Percentiles rank a stretch among this genome's conserved stretches.
phyloP scores from a whole-genome alignment of 805 yeast species.

The Jamesozyma hellenica region DNA sequence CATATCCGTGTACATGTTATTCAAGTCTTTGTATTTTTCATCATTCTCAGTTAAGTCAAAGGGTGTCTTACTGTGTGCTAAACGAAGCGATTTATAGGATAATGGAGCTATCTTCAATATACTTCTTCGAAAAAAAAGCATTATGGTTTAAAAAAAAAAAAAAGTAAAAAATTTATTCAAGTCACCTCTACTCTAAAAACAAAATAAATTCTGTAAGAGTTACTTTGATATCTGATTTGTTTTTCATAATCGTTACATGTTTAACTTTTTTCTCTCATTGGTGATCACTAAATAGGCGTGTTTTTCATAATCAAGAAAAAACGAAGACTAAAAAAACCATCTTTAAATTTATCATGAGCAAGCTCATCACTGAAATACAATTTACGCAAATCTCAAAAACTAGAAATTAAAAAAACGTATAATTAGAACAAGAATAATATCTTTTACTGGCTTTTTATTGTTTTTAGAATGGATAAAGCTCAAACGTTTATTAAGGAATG shows the following conservation, averaged over 20 bases:
- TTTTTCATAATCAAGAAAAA: too few relatives aligned
- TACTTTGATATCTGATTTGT: too few relatives aligned
- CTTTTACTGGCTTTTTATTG: background rate
- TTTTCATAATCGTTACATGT: too few relatives aligned
- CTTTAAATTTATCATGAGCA: too few relatives aligned
- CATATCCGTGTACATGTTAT: constrained; percentile 29
- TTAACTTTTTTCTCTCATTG: too few relatives aligned
- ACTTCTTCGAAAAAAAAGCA: background rate
- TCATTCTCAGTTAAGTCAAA: constrained; percentile 15
- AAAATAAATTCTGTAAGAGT: too few relatives aligned
- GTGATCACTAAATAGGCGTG: too few relatives aligned
- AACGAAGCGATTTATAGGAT: background rate
- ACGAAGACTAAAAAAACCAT: too few relatives aligned
- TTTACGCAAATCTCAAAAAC: background rate
- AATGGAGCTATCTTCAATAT: background rate
- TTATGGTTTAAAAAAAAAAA: background rate
- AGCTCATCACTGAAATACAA: too few relatives aligned
- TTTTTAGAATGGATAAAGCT: constrained; percentile 19
- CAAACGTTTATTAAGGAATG: constrained; percentile 25
- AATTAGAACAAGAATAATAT: too few relatives aligned
- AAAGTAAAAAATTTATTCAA: too few relatives aligned
- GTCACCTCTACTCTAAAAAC: too few relatives aligned
- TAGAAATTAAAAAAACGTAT: background rate
- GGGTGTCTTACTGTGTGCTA: constrained; percentile 6
- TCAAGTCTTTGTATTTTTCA: constrained; percentile 26